These are phyloP conservation scores for Prunus fruticosa DNA, from an alignment of 306 rosid species.

Conservation along the genomic window DNA sequence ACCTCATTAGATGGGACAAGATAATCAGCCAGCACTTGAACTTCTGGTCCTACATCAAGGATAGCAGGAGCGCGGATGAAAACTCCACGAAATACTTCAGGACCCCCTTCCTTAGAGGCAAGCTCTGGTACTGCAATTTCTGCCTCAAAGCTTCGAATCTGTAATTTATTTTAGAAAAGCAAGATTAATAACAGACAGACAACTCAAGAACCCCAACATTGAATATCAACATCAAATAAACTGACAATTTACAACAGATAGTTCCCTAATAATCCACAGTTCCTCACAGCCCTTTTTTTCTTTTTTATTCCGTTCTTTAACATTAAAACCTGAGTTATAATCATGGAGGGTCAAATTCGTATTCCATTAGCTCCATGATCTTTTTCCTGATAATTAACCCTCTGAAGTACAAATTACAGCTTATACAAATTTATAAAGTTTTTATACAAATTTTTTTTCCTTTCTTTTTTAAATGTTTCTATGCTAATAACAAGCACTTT, in stretches of 20 bases:
- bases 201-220: neutral
- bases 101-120: conserved; percentile 79
- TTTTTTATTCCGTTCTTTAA: neutral
- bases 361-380: neutral
- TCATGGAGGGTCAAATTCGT: neutral
- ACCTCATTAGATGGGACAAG: conserved; percentile 38
- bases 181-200: neutral
- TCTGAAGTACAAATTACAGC: neutral
- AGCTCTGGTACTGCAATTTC: conserved; percentile 75
- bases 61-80: conserved; percentile 98
- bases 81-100: conserved; percentile 79
- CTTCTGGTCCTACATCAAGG: conserved; percentile 87
- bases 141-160: conserved; percentile 91
- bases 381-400: neutral
- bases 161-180: neutral
- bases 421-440: neutral
- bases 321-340: neutral
- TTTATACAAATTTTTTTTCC: neutral
- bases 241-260: neutral
- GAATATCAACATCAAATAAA: neutral
- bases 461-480: neutral
- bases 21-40: conserved; percentile 75
- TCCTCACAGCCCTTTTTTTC: neutral
- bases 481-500: neutral
- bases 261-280: neutral